Evolutionary conservation across 768 basidiomycete genomes (phyloP).

Genomic region (Boletus sensibilis): DNA sequence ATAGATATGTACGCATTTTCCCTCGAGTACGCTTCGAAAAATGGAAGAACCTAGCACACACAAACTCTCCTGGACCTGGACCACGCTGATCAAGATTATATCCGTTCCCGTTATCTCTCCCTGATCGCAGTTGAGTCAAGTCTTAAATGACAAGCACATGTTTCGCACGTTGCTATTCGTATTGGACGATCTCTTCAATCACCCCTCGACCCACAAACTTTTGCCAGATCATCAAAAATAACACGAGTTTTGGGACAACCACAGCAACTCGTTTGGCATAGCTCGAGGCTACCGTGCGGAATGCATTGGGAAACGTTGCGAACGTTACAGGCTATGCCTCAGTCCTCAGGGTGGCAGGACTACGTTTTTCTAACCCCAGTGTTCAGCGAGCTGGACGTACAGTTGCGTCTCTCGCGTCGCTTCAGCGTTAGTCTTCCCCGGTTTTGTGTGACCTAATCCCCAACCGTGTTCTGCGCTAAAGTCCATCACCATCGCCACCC

Average conservation of each 20-base stretch:
- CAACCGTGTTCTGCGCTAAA: not conserved
- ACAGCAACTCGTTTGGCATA: not conserved
- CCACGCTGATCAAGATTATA: not conserved
- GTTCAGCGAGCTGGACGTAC: not conserved
- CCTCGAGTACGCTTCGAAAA: not conserved
- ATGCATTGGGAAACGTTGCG: not conserved
- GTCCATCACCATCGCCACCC: not conserved
- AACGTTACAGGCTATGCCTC: not conserved
- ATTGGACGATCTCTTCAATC: not conserved
- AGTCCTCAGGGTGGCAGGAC: not conserved
- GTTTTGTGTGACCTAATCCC: not conserved
- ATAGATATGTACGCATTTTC: not conserved
- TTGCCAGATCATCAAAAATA: not conserved
- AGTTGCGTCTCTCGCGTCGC: not conserved
- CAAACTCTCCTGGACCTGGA: not conserved
- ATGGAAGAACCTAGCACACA: not conserved
- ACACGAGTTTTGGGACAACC: not conserved
- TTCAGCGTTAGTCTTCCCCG: not conserved
- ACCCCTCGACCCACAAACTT: not conserved
- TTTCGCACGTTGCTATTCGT: constrained; percentile 4
- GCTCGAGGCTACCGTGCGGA: not conserved
- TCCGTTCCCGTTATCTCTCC: not conserved
- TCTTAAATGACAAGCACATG: constrained; percentile 3
- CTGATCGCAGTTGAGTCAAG: not conserved
- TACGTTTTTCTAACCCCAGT: not conserved